phyloP scores from a whole-genome alignment of 2,329 filamentous ascomycete species.

The Phialocephala sp. region DNA sequence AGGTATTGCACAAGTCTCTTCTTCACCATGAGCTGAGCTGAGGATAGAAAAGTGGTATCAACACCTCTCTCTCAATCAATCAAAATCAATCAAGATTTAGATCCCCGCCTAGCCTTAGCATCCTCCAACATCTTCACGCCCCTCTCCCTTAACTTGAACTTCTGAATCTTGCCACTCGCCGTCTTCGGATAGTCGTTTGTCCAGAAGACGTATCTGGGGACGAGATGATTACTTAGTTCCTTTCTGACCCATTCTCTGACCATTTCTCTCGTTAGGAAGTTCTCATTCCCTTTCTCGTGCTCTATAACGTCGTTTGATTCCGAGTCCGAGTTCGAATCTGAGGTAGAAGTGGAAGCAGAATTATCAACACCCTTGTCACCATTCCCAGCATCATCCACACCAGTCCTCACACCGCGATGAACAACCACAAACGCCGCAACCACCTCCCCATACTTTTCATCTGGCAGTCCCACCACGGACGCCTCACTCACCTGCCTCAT shows the following conservation, averaged over 20 bases:
- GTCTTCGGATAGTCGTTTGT: conserved; percentile 89
- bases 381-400: conserved; percentile 38
- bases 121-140: conserved; percentile 55
- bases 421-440: conserved; percentile 83
- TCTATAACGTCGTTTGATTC: no score
- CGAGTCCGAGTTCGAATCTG: no score
- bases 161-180: conserved; percentile 95
- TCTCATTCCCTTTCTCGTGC: conserved; percentile 25
- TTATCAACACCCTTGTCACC: conserved; percentile 25
- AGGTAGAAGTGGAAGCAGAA: background rate
- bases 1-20: no score
- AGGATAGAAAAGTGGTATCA: no score
- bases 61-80: no score
- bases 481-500: conserved; percentile 75
- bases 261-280: conserved; percentile 58
- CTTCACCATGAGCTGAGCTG: no score
- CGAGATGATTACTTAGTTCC: conserved; percentile 75
- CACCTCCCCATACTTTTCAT: conserved; percentile 82
- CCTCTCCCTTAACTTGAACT: conserved; percentile 80
- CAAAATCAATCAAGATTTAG: no score
- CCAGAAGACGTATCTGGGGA: conserved; percentile 91
- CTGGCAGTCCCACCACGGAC: conserved; percentile 82
- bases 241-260: conserved; percentile 75
- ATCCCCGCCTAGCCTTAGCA: conserved; percentile 1
- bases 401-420: conserved; percentile 44